Conservation (phyloP, 2,329 filamentous ascomycete species). For the Endoconidiophora laricicola region DNA sequence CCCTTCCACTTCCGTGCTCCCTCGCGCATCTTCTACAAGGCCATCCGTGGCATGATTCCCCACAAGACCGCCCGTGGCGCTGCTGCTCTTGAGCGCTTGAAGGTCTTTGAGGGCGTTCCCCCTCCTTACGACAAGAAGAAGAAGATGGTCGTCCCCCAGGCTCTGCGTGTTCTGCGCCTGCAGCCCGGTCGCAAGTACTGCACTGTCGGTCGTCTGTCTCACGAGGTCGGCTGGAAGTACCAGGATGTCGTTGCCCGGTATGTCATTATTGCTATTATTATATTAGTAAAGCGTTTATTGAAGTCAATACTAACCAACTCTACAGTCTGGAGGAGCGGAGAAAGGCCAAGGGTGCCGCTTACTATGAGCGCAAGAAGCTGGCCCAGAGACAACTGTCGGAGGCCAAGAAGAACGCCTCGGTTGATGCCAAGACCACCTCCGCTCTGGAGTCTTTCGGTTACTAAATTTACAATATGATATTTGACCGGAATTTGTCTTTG, state of each 20-base stretch:
- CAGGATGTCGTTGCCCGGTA: constrained; percentile 97
- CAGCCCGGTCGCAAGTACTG: constrained; percentile 99
- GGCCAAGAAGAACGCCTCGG: constrained; percentile 79
- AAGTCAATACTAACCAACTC: not conserved
- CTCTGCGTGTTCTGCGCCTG: constrained; percentile 85
- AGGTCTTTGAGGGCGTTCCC: constrained; percentile 99
- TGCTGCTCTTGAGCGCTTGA: constrained; percentile 92
- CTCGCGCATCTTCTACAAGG: constrained; percentile 99
- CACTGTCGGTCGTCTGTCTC: constrained; percentile 91
- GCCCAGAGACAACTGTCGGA: constrained; percentile 78
- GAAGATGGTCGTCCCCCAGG: constrained; percentile 98
- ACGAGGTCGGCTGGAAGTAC: constrained; percentile 99
- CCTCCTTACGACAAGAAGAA: constrained; percentile 99
- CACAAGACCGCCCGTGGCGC: constrained; percentile 99
- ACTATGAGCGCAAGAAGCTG: constrained; percentile 99
- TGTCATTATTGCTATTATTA: constrained; percentile 25
- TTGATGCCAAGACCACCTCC: constrained; percentile 73
- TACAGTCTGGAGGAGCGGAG: constrained; percentile 92
- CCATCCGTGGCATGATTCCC: constrained; percentile 98
- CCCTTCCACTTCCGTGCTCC: constrained; percentile 99
- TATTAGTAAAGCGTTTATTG: not conserved
- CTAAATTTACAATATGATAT: constrained; percentile 32
- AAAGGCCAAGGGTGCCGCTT: constrained; percentile 97
- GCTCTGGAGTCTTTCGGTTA: constrained; percentile 84
- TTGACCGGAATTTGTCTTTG: constrained; percentile 7